A percentile compares a stretch with the other conserved stretches of the same genome.
Evolutionary conservation across 768 basidiomycete genomes (phyloP).

Genomic region (Suillus alpinus): DNA sequence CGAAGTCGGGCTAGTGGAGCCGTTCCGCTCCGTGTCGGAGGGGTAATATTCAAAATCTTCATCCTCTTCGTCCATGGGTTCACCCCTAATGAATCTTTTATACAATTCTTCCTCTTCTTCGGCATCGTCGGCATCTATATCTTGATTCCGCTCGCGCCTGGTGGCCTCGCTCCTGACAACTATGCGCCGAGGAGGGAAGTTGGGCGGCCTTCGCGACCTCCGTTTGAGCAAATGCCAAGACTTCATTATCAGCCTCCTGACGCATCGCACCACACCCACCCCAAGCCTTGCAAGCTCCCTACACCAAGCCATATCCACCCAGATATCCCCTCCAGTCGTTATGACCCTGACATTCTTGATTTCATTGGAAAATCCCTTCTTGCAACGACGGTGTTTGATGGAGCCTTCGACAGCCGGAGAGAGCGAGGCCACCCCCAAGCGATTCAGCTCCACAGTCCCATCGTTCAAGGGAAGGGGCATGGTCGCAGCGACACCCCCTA

Average conservation of each 20-base stretch:
- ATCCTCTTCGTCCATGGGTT: slow-evolving; percentile 48
- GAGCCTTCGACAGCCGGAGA: slow-evolving; percentile 26
- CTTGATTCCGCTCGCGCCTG: slow-evolving; percentile 1
- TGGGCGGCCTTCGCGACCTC: slow-evolving; percentile 11
- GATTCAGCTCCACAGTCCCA: slow-evolving; percentile 38
- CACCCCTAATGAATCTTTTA: slow-evolving; percentile 58
- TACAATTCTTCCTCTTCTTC: slow-evolving; percentile 46
- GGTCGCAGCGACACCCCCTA: slow-evolving; percentile 46
- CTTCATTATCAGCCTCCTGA: slow-evolving; percentile 18
- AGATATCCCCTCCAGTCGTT: slow-evolving; percentile 36
- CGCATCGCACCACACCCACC: slow-evolving; percentile 26
- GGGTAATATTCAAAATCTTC: slow-evolving; percentile 27
- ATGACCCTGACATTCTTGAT: slow-evolving; percentile 40
- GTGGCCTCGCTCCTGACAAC: slow-evolving; percentile 3
- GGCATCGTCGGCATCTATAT: slow-evolving; percentile 15
- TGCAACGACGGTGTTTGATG: slow-evolving; percentile 20
- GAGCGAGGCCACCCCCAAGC: slow-evolving; percentile 40
- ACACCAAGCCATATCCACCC: slow-evolving; percentile 40
- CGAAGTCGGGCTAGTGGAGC: slow-evolving; percentile 18
- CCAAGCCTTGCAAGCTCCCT: slow-evolving; percentile 36
- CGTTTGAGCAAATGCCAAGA: slow-evolving; percentile 17
- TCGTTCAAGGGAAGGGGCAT: slow-evolving; percentile 15
- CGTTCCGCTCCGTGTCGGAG: slow-evolving; percentile 13
- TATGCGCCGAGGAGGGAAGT: not conserved
- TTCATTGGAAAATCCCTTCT: slow-evolving; percentile 49